Percentiles rank a stretch among this genome's conserved stretches.
Evolutionary conservation across 768 basidiomycete genomes (phyloP).

Genomic region (Nevesoporus exiguus): DNA sequence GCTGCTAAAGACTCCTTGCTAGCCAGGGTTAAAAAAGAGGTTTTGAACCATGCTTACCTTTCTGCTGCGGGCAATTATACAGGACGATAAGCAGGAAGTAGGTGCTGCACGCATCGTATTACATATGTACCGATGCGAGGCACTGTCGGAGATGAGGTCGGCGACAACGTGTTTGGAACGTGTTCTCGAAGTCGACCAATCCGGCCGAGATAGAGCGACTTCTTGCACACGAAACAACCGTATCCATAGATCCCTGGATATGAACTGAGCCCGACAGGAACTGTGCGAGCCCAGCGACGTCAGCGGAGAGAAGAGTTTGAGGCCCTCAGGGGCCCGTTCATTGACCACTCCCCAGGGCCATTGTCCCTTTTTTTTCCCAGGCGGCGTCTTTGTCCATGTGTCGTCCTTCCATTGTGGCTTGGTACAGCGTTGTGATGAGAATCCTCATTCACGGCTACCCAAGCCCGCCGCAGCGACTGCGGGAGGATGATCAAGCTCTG

Average conservation of each 20-base stretch:
- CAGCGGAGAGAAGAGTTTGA: too few relatives aligned
- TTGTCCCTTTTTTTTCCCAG: not conserved
- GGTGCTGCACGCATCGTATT: not conserved
- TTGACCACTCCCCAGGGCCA: too few relatives aligned
- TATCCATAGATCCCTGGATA: not conserved
- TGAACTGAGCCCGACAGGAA: too few relatives aligned
- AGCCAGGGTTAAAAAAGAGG: constrained; percentile 15
- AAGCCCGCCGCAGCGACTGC: not conserved
- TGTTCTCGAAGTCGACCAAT: not conserved
- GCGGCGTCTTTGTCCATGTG: not conserved
- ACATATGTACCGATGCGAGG: constrained; percentile 12
- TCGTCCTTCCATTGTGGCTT: not conserved
- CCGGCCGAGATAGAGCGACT: not conserved
- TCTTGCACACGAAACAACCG: not conserved
- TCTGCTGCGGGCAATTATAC: constrained; percentile 8
- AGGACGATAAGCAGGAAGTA: constrained; percentile 7
- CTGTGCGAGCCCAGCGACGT: too few relatives aligned
- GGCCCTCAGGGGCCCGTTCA: too few relatives aligned
- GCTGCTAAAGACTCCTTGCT: not conserved
- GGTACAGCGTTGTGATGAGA: not conserved
- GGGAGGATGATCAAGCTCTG: not conserved
- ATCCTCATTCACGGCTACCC: not conserved
- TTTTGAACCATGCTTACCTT: constrained; percentile 13
- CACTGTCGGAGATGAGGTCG: constrained; percentile 25
- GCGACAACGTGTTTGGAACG: constrained; percentile 22